Percentiles rank a stretch among this genome's conserved stretches.
Conservation (phyloP, 2,329 filamentous ascomycete genomes). For the Pestalotiopsis sp. region DNA sequence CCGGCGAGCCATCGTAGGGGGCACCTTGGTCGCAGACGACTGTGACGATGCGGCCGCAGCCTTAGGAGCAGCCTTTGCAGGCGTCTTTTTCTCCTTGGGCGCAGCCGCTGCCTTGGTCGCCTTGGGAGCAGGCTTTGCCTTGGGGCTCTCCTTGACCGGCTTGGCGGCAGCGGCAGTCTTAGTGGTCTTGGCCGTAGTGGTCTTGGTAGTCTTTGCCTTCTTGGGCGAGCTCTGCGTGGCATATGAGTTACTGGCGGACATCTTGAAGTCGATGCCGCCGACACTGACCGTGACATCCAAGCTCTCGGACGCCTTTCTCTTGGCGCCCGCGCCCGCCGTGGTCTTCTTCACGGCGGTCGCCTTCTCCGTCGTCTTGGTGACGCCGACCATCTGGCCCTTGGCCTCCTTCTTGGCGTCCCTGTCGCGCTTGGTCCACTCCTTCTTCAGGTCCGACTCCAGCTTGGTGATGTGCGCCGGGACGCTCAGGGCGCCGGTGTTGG, state of each 20-base stretch:
- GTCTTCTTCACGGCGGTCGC: slow-evolving; percentile 9
- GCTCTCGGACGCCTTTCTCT: slow-evolving; percentile 31
- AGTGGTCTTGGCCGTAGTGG: neutral
- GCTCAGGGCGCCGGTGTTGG: slow-evolving; percentile 47
- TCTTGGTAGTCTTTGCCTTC: slow-evolving; percentile 25
- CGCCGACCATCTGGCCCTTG: slow-evolving; percentile 16
- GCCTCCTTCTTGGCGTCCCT: slow-evolving; percentile 46
- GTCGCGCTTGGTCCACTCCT: slow-evolving; percentile 54
- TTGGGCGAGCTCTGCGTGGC: slow-evolving; percentile 18
- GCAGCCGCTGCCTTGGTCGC: slow-evolving; percentile 6
- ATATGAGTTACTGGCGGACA: slow-evolving; percentile 23
- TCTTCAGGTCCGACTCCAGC: slow-evolving; percentile 58
- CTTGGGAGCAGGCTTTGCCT: slow-evolving; percentile 9
- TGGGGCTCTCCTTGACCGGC: neutral
- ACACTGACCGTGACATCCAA: slow-evolving; percentile 26
- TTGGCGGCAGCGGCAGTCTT: neutral
- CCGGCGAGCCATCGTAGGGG: slow-evolving; percentile 15
- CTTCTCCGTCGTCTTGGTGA: slow-evolving; percentile 2
- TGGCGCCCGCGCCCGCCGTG: slow-evolving; percentile 22
- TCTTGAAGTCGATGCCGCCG: slow-evolving; percentile 28
- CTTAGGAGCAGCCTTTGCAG: slow-evolving; percentile 1
- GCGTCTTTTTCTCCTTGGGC: neutral
- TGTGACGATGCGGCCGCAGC: slow-evolving; percentile 1
- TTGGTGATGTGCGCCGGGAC: slow-evolving; percentile 50
- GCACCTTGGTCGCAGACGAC: slow-evolving; percentile 1